Evolutionary conservation across 2,329 filamentous ascomycete genomes (phyloP).

Genomic region (Nothopassalora personata): DNA sequence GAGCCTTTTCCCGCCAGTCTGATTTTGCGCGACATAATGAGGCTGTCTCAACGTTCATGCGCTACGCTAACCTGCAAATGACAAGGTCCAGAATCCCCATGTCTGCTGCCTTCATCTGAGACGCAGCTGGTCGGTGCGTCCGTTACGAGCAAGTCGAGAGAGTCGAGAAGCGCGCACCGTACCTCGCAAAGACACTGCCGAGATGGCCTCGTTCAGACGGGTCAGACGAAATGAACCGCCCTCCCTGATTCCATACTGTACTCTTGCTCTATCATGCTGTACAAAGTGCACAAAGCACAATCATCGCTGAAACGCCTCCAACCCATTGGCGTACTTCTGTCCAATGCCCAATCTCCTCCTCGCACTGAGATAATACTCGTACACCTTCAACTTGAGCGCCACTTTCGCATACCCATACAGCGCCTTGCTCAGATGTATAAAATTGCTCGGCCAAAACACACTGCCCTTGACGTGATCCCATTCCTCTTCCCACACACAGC

Average conservation of each 20-base stretch:
- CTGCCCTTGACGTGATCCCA: slow-evolving; percentile 49
- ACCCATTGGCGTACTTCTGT: slow-evolving; percentile 1
- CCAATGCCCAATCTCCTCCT: slow-evolving; percentile 31
- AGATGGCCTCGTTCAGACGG: too few relatives aligned
- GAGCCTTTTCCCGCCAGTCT: too few relatives aligned
- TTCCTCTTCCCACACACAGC: slow-evolving; percentile 58
- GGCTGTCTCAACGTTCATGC: too few relatives aligned
- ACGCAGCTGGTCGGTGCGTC: too few relatives aligned
- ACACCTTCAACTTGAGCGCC: slow-evolving; percentile 54
- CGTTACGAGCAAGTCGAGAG: too few relatives aligned
- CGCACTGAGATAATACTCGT: slow-evolving; percentile 52
- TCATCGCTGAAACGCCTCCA: neutral
- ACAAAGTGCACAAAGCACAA: neutral
- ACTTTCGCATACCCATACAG: slow-evolving; percentile 52
- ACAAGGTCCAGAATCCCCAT: too few relatives aligned
- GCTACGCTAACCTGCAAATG: too few relatives aligned
- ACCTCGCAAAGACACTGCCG: too few relatives aligned
- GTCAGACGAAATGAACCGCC: neutral
- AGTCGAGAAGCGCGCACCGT: too few relatives aligned
- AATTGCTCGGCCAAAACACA: slow-evolving; percentile 48
- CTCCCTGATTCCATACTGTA: neutral
- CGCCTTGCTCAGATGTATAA: slow-evolving; percentile 47
- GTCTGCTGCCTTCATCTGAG: too few relatives aligned
- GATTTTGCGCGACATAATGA: too few relatives aligned
- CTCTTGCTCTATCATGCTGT: neutral